phyloP scores from a whole-genome alignment of 306 rosid species.

The Ammopiptanthus mongolicus region DNA sequence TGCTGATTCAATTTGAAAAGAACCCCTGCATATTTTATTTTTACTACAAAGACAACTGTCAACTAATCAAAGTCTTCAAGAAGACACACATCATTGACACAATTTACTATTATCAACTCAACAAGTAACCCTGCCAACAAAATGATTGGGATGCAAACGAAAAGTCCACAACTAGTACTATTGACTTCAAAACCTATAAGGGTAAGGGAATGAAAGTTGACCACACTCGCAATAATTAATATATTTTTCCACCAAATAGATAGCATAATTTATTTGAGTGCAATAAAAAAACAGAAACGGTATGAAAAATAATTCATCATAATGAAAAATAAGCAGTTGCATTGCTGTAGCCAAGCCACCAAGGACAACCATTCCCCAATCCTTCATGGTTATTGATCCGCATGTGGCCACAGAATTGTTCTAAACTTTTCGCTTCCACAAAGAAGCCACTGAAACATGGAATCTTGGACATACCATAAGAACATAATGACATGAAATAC shows the following conservation, averaged over 20 bases:
- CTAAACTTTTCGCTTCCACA: neutral
- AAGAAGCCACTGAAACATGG: constrained; percentile 2
- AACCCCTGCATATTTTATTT: neutral
- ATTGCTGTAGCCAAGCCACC: neutral
- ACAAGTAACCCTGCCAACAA: neutral
- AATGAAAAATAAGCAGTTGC: neutral
- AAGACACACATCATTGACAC: neutral
- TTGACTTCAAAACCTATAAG: neutral
- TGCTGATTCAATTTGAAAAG: constrained; percentile 9
- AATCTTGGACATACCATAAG: neutral
- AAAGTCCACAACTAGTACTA: neutral
- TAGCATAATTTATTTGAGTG: constrained; percentile 6
- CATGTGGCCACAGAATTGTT: neutral
- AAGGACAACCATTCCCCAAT: neutral
- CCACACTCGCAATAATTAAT: neutral
- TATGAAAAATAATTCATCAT: neutral
- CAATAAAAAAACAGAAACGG: neutral
- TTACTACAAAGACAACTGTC: neutral
- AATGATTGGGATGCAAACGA: neutral
- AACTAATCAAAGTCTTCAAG: constrained; percentile 7
- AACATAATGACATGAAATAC: constrained; percentile 34
- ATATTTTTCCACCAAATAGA: neutral
- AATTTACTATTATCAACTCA: constrained; percentile 1
- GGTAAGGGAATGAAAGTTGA: neutral
- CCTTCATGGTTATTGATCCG: neutral